Conservation (phyloP, 768 basidiomycete species). For the Leccinum olivaceopallidum region DNA sequence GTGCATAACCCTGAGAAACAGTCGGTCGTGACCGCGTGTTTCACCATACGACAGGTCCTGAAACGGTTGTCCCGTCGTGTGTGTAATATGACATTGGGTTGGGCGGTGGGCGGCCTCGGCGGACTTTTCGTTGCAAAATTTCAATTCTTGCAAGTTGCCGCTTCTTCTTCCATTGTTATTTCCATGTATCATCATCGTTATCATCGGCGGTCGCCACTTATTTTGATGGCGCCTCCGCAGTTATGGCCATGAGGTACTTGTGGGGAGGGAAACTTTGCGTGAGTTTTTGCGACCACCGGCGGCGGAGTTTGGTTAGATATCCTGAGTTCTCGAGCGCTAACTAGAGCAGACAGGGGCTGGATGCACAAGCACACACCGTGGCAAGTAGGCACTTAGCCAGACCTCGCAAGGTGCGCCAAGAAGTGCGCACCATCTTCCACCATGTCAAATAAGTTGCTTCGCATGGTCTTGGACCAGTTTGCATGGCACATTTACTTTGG, state of each 20-base stretch:
- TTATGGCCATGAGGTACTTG: not conserved
- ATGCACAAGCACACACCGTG: not conserved
- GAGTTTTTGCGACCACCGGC: not conserved
- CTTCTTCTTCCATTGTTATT: conserved; percentile 9
- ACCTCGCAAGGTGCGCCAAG: not conserved
- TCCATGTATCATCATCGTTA: not conserved
- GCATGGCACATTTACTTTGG: not conserved
- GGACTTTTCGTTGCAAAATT: conserved; percentile 5
- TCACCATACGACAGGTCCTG: conserved; percentile 11
- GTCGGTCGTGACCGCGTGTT: conserved; percentile 5
- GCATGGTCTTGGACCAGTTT: not conserved
- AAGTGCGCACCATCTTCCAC: not conserved
- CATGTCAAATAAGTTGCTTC: not conserved
- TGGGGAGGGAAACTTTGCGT: not conserved
- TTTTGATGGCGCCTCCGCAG: not conserved
- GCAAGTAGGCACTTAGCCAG: not conserved
- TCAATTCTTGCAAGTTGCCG: conserved; percentile 7
- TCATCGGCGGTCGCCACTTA: conserved; percentile 5
- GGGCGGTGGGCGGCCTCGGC: not conserved
- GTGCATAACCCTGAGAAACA: conserved; percentile 5
- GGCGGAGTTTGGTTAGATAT: not conserved
- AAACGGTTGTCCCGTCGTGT: conserved; percentile 10
- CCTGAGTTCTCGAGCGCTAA: not conserved
- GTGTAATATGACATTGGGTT: not conserved
- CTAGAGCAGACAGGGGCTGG: too few species aligned